phyloP scores from a whole-genome alignment of 192 early-diverging fungal species.

The Coemansia sp. region DNA sequence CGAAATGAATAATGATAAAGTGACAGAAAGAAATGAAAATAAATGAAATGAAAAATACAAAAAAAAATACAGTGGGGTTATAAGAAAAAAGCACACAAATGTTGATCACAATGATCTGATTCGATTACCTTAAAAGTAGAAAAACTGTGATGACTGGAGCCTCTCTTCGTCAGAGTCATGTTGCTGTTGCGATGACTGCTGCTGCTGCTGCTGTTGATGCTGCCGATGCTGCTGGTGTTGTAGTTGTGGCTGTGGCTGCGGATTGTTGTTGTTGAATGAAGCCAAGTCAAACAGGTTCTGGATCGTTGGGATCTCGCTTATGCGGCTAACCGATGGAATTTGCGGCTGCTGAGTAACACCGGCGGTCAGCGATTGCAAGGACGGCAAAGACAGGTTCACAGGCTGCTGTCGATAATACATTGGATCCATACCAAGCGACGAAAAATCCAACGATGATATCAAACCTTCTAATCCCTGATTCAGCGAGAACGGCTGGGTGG shows the following conservation, averaged over 20 bases:
- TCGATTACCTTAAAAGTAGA: neutral
- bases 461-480: neutral
- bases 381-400: conserved; percentile 1
- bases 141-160: neutral
- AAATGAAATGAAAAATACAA: neutral
- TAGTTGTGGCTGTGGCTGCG: neutral
- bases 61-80: neutral
- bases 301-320: conserved; percentile 18
- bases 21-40: neutral
- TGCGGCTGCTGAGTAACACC: neutral
- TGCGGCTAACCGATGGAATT: neutral
- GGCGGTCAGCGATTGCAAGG: conserved; percentile 3
- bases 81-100: too few relatives aligned
- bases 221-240: neutral
- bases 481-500: conserved; percentile 7
- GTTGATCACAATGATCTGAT: neutral
- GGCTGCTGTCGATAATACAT: conserved; percentile 7
- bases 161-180: neutral
- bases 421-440: neutral
- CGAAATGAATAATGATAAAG: neutral
- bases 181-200: too few relatives aligned
- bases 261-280: neutral
- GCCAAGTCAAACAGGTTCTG: conserved; percentile 21
- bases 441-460: neutral
- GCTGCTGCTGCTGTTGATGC: conserved; percentile 1